Conservation (phyloP, 2,329 filamentous ascomycete species). For the Aspergillus arachidicola region DNA sequence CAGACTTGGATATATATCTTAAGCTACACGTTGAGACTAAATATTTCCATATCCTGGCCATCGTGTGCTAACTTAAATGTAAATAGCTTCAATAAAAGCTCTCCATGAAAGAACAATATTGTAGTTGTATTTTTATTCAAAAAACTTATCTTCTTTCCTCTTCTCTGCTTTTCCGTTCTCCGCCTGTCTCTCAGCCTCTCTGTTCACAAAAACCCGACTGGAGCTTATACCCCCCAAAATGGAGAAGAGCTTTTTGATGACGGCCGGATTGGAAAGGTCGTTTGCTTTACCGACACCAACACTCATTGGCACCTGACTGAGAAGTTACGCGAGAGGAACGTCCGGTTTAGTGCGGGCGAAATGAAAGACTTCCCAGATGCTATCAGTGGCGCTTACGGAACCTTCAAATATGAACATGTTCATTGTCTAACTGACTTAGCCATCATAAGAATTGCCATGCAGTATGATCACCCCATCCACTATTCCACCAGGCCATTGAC, state of each 20-base stretch:
- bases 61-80: too few species aligned
- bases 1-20: too few species aligned
- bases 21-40: too few species aligned
- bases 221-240: not conserved
- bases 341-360: not conserved
- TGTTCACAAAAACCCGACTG: not conserved
- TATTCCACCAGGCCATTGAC: too few species aligned
- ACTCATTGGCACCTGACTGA: not conserved
- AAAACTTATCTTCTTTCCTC: too few species aligned
- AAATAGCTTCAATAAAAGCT: too few species aligned
- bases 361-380: not conserved
- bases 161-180: too few species aligned
- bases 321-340: not conserved
- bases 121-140: too few species aligned
- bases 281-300: not conserved
- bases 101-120: too few species aligned
- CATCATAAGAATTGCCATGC: not conserved
- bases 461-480: not conserved
- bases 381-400: not conserved
- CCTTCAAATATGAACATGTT: not conserved
- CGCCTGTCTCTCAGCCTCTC: not conserved
- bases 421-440: too few species aligned
- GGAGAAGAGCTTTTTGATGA: not conserved
- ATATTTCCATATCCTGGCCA: too few species aligned
- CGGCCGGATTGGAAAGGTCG: not conserved